Base-by-base conservation (phyloP, 2,329 filamentous ascomycete species). In the Alternaria incomplexa region DNA sequence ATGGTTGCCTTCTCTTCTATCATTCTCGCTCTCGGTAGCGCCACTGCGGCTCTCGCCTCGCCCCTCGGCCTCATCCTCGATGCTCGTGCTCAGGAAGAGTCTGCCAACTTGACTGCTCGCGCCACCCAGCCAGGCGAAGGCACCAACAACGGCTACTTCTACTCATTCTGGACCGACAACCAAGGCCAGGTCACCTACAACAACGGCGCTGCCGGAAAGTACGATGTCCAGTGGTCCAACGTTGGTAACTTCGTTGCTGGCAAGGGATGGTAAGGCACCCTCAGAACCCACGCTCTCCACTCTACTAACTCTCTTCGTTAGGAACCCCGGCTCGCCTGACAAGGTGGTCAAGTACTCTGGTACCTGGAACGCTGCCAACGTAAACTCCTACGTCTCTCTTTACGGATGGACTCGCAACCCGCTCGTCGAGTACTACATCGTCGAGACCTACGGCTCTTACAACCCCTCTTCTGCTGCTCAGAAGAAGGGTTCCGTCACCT, bases 371-470 rank as follows among this genome's bases (percentile, higher is more conserved):
- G 73, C 62, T 3, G 81, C 83, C 57, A 80, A 79, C 59, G 84
- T 84, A 64, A 86, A 86, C 79, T 73, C 72, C 22, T 88, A 88
- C 72, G 81, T 89, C 15, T 77, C 86, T 13, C 75, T 88, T n/a
- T 88, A 88, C 70, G 86, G 86, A 48, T 89, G 87, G 85, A 86
- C 84, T 2, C 79, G 73, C 17, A 82, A 81, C 72, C 85, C 85
- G 0, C 77, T 87, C n/a, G 80, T 87, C 71, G 86, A 88, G 68
- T 88, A 87, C 79, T 88, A 88, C 78, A 84, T 88, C 61, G 81
- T 88, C 66, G 86, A 88, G 63, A 76, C 81, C 12, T 85, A 83
- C 72, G 85, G 83, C 63, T 81, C 81, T 45, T 83, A 86, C 71
- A 81, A 84, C 47, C 84, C 84, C 1, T 80, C 80, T 60, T 81